Conservation (phyloP, 1,139 yeast genomes). For the Candida sp. region DNA sequence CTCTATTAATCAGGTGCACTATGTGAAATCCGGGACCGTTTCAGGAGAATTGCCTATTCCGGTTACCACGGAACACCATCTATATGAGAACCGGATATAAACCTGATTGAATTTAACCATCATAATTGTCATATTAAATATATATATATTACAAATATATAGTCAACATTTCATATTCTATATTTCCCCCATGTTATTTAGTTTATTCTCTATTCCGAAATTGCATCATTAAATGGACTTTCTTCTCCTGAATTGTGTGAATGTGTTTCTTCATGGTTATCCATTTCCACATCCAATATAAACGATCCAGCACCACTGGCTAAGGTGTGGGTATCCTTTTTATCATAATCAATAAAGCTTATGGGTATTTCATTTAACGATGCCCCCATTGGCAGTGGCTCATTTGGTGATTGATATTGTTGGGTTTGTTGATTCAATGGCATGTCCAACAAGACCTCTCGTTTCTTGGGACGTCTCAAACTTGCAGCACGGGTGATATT, state of each 20-base stretch:
- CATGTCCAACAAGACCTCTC: constrained; percentile 13
- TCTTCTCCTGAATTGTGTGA: constrained; percentile 14
- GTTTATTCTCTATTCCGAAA: not conserved
- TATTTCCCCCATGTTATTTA: not conserved
- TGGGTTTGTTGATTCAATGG: constrained; percentile 1
- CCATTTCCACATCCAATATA: constrained; percentile 35
- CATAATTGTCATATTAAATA: too few relatives aligned
- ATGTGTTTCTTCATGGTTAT: constrained; percentile 9
- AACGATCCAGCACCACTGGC: constrained; percentile 22
- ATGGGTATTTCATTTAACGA: not conserved
- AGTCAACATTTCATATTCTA: not conserved
- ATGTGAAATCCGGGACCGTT: too few relatives aligned
- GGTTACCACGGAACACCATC: too few relatives aligned
- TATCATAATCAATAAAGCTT: not conserved
- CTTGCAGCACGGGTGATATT: constrained; percentile 46
- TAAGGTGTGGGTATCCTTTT: not conserved
- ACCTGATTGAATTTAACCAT: too few relatives aligned
- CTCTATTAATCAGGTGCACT: too few relatives aligned
- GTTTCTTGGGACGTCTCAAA: constrained; percentile 15
- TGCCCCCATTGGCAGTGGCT: constrained; percentile 1
- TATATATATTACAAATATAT: too few relatives aligned
- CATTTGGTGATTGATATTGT: constrained; percentile 5
- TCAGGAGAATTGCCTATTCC: too few relatives aligned
- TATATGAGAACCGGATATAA: too few relatives aligned
- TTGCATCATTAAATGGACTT: constrained; percentile 34